phyloP scores from a whole-genome alignment of 495 filamentous ascomycete species.

The Neurospora tetrasperma region DNA sequence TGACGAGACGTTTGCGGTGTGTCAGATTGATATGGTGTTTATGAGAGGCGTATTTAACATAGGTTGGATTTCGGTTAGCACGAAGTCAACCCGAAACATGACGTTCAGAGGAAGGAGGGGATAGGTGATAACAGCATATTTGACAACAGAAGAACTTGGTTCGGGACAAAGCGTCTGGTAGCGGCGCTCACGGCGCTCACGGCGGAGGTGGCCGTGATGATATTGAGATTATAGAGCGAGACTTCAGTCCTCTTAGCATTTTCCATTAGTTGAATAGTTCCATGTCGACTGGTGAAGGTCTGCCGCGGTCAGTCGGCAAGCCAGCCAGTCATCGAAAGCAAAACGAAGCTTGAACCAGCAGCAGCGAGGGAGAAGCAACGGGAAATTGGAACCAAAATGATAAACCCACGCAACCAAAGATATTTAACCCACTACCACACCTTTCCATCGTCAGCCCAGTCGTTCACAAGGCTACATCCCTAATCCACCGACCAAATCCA shows the following conservation, averaged over 20 bases:
- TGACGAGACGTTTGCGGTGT: slow-evolving; percentile 17
- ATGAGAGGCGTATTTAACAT: slow-evolving; percentile 21
- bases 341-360: not conserved
- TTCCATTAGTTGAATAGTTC: slow-evolving; percentile 42
- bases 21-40: slow-evolving; percentile 34
- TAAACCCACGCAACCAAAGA: slow-evolving; percentile 38
- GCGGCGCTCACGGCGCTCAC: too few relatives aligned
- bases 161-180: too few relatives aligned
- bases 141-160: slow-evolving; percentile 1
- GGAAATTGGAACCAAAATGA: not conserved
- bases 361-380: not conserved
- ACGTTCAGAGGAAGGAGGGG: slow-evolving; percentile 39
- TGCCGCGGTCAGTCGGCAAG: slow-evolving; percentile 6
- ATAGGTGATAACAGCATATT: slow-evolving; percentile 23
- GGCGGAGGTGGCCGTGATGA: too few relatives aligned
- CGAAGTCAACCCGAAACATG: slow-evolving; percentile 34
- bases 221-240: too few relatives aligned
- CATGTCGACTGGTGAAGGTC: slow-evolving; percentile 37
- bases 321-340: not conserved
- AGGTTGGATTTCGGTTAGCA: slow-evolving; percentile 35
- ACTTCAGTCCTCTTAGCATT: slow-evolving; percentile 21
- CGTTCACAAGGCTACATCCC: not conserved
- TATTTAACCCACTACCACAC: slow-evolving; percentile 34
- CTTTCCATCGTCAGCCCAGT: slow-evolving; percentile 30
- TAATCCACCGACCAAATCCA: not conserved